A percentile compares a stretch with the other conserved stretches of the same genome.
These are phyloP conservation scores for Thymus quinquecostatus DNA, from an alignment of 257 asterid species.

Conservation along the genomic window DNA sequence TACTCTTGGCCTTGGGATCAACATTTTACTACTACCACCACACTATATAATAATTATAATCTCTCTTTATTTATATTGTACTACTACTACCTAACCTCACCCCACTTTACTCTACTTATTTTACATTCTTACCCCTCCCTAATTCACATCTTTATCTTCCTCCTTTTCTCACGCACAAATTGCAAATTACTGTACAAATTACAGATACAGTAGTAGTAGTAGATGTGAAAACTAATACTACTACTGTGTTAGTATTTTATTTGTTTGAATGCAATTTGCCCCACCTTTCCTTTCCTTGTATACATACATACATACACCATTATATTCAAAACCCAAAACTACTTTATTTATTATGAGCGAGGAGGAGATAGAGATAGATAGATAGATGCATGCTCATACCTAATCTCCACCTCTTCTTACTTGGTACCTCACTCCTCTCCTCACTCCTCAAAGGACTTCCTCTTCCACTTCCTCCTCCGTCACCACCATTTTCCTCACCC, in stretches of 20 bases:
- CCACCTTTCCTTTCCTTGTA: constrained; percentile 17
- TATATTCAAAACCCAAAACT: constrained; percentile 38
- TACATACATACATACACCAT: too few relatives aligned
- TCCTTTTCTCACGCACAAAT: background rate
- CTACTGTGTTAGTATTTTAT: background rate
- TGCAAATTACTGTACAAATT: too few relatives aligned
- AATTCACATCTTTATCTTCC: too few relatives aligned
- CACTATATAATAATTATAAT: too few relatives aligned
- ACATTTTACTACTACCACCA: too few relatives aligned
- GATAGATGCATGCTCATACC: constrained; percentile 33
- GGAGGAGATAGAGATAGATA: background rate
- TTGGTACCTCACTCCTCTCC: too few relatives aligned
- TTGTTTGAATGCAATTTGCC: constrained; percentile 40
- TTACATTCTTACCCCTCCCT: background rate
- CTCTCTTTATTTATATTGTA: too few relatives aligned
- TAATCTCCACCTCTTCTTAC: constrained; percentile 18
- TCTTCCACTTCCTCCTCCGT: constrained; percentile 4
- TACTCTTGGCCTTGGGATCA: too few relatives aligned
- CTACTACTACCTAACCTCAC: too few relatives aligned
- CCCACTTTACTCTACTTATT: too few relatives aligned
- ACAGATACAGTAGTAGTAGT: too few relatives aligned
- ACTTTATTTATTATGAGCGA: constrained; percentile 31
- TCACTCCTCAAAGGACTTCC: background rate
- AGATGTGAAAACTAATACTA: constrained; percentile 11
- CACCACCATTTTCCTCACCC: background rate